Evolutionary conservation across 2,329 filamentous ascomycete genomes (phyloP).

Genomic region (Cladosporium sp.): DNA sequence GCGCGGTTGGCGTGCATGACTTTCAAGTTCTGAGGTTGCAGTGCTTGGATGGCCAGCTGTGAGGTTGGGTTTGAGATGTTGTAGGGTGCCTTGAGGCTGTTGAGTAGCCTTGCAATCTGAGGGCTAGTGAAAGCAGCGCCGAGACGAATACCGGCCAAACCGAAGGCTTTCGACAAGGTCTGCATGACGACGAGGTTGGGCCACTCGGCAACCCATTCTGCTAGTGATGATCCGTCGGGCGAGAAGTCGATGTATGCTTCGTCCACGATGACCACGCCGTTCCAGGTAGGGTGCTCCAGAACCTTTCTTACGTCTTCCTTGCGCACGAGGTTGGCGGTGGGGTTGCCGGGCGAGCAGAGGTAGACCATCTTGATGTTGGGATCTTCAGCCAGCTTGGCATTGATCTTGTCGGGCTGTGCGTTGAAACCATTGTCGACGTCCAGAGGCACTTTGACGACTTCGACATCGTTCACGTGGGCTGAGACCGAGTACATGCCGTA

Average conservation of each 20-base stretch:
- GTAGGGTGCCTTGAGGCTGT: slow-evolving; percentile 93
- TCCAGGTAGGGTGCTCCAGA: slow-evolving; percentile 88
- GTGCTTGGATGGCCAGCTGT: slow-evolving; percentile 72
- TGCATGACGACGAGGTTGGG: slow-evolving; percentile 98
- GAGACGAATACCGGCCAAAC: slow-evolving; percentile 87
- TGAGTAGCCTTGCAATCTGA: slow-evolving; percentile 76
- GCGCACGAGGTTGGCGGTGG: slow-evolving; percentile 75
- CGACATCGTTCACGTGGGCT: slow-evolving; percentile 89
- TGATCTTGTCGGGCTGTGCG: slow-evolving; percentile 71
- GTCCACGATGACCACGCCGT: slow-evolving; percentile 88
- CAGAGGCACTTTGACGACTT: slow-evolving; percentile 82
- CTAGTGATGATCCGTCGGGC: slow-evolving; percentile 74
- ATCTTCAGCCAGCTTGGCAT: slow-evolving; percentile 63
- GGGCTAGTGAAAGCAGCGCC: slow-evolving; percentile 80
- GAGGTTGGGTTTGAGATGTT: slow-evolving; percentile 90
- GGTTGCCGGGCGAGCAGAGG: slow-evolving; percentile 93
- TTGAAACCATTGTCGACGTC: slow-evolving; percentile 71
- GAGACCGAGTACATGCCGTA: slow-evolving; percentile 99
- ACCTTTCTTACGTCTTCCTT: slow-evolving; percentile 74
- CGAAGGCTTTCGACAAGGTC: slow-evolving; percentile 97
- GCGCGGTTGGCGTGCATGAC: slow-evolving; percentile 72
- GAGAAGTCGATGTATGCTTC: slow-evolving; percentile 98
- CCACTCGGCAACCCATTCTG: slow-evolving; percentile 89
- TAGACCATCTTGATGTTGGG: slow-evolving; percentile 82
- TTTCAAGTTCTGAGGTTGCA: slow-evolving; percentile 66